Evolutionary conservation across 2,329 filamentous ascomycete genomes (phyloP).

Genomic region (Cladosporium sp.): DNA sequence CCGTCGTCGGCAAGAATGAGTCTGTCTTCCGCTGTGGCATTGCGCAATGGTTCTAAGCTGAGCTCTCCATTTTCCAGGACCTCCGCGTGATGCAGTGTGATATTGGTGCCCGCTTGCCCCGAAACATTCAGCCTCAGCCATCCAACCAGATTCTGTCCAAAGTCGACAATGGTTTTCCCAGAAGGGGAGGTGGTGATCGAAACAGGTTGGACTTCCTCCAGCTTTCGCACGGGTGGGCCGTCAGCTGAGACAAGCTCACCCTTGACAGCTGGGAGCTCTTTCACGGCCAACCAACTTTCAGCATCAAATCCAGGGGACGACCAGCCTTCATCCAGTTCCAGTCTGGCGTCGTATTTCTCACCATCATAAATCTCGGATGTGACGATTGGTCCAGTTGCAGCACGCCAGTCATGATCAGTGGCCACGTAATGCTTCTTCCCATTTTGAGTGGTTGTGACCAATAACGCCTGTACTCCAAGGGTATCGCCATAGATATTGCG

Average conservation of each 20-base stretch:
- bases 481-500: conserved; percentile 40
- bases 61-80: conserved; percentile 49
- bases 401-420: conserved; percentile 40
- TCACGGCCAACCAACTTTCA: conserved; percentile 29
- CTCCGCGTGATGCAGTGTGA: conserved; percentile 51
- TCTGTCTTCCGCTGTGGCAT: conserved; percentile 41
- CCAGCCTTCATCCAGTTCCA: conserved; percentile 22
- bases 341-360: conserved; percentile 46
- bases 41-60: conserved; percentile 40
- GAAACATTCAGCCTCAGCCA: conserved; percentile 38
- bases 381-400: conserved; percentile 32
- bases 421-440: conserved; percentile 28
- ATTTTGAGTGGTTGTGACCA: conserved; percentile 35
- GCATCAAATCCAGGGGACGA: conserved; percentile 23
- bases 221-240: conserved; percentile 42
- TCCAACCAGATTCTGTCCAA: conserved; percentile 57
- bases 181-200: conserved; percentile 33
- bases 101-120: conserved; percentile 38
- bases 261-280: conserved; percentile 30
- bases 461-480: conserved; percentile 37
- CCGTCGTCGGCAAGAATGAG: conserved; percentile 32
- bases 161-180: conserved; percentile 51
- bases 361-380: conserved; percentile 50
- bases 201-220: conserved; percentile 27
- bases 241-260: conserved; percentile 39